Percentiles rank a stretch among this genome's conserved stretches.
Evolutionary conservation across 2,329 filamentous ascomycete genomes (phyloP).

Genomic region (Amauroascus niger): DNA sequence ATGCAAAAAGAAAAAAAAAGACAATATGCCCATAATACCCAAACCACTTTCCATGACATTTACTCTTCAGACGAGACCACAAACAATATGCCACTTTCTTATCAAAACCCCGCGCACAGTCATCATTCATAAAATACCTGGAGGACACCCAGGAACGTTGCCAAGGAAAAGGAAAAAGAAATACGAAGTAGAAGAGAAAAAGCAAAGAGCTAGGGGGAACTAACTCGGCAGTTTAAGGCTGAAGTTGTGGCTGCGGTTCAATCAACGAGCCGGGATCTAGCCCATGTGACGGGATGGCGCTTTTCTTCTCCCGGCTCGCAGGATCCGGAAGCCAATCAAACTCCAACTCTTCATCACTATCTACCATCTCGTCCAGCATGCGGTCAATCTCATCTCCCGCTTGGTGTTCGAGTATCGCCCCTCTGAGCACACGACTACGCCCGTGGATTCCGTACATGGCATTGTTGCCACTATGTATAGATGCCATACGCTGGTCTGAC

Average conservation of each 20-base stretch:
- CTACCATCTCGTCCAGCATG: constrained; percentile 23
- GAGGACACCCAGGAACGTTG: neutral
- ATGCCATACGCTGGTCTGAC: neutral
- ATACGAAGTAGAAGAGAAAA: neutral
- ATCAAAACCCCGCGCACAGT: constrained; percentile 3
- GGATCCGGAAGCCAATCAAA: constrained; percentile 14
- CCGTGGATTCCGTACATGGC: constrained; percentile 12
- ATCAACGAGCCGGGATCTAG: neutral
- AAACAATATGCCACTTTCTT: neutral
- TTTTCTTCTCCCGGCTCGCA: neutral
- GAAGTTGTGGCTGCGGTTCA: neutral
- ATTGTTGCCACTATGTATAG: constrained; percentile 19
- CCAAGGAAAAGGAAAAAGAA: constrained; percentile 11
- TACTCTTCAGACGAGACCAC: neutral
- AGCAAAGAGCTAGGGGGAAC: neutral
- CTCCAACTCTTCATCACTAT: constrained; percentile 22
- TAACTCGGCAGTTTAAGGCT: neutral
- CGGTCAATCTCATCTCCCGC: constrained; percentile 24
- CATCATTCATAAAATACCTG: neutral
- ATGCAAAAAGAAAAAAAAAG: neutral
- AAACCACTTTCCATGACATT: neutral
- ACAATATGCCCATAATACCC: neutral
- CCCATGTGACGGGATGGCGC: neutral
- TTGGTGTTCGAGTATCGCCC: constrained; percentile 15
- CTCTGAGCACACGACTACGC: neutral